Conservation (phyloP, 805 yeast genomes). For the Lipomyces orientalis region DNA sequence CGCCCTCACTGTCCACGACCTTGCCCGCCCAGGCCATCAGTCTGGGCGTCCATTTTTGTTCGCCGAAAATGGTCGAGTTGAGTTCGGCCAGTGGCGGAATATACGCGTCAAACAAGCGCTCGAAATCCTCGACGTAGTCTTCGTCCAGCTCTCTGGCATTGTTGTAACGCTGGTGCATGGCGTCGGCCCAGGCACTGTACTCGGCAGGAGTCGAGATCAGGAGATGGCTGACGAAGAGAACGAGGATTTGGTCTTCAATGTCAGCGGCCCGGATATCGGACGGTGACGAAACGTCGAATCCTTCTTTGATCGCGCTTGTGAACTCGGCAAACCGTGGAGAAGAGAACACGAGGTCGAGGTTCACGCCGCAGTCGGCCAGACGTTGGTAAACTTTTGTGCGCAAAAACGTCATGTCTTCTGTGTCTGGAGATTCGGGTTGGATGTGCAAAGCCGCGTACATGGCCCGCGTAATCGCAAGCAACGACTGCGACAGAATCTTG, state of each 20-base stretch:
- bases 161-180: slow-evolving; percentile 17
- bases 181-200: slow-evolving; percentile 11
- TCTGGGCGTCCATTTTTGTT: slow-evolving; percentile 19
- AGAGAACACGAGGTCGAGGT: slow-evolving; percentile 1
- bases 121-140: slow-evolving; percentile 25
- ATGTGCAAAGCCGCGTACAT: background rate
- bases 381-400: background rate
- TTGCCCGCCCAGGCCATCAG: slow-evolving; percentile 30
- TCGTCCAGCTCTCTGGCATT: slow-evolving; percentile 14
- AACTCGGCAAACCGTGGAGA: slow-evolving; percentile 16
- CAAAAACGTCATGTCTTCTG: background rate
- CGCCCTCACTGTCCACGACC: slow-evolving; percentile 28
- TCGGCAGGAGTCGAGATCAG: background rate
- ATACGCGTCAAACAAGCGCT: slow-evolving; percentile 11
- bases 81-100: slow-evolving; percentile 18
- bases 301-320: slow-evolving; percentile 7
- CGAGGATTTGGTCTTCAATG: slow-evolving; percentile 30
- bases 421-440: background rate
- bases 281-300: slow-evolving; percentile 27
- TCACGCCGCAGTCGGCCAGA: slow-evolving; percentile 9
- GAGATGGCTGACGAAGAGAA: slow-evolving; percentile 19
- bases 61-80: slow-evolving; percentile 11
- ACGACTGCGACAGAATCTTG: slow-evolving; percentile 14
- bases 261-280: slow-evolving; percentile 19
- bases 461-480: background rate